phyloP scores from a whole-genome alignment of 306 rosid genomes.

The Canavalia ensiformis region DNA sequence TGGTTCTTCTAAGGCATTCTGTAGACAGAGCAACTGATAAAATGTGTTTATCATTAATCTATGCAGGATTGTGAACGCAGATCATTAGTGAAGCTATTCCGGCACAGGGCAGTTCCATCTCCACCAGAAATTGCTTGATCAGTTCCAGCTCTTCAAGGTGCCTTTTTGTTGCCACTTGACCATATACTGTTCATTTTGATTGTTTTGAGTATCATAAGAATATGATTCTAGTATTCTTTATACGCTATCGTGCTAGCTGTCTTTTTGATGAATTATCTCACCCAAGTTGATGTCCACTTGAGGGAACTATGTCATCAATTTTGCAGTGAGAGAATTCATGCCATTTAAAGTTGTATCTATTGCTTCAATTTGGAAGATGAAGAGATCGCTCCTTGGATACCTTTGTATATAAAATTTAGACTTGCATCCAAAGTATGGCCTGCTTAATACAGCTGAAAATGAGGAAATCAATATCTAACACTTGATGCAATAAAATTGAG shows the following conservation, averaged over 20 bases:
- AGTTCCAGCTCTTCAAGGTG: slow-evolving; percentile 41
- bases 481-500: slow-evolving; percentile 11
- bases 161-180: slow-evolving; percentile 29
- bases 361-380: slow-evolving; percentile 8
- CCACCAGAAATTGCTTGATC: slow-evolving; percentile 56
- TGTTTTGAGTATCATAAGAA: slow-evolving; percentile 15
- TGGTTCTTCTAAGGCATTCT: slow-evolving; percentile 16
- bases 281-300: background rate
- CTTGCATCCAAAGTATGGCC: background rate
- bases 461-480: background rate
- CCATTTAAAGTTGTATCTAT: slow-evolving; percentile 27
- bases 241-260: background rate
- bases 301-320: slow-evolving; percentile 36
- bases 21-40: slow-evolving; percentile 3
- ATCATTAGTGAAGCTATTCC: slow-evolving; percentile 83
- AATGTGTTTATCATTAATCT: slow-evolving; percentile 17
- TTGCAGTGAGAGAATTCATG: slow-evolving; percentile 12
- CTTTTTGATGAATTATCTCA: slow-evolving; percentile 37
- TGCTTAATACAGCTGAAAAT: slow-evolving; percentile 11
- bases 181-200: slow-evolving; percentile 23
- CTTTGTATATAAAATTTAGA: background rate
- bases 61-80: slow-evolving; percentile 96
- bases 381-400: background rate
- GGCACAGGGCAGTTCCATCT: slow-evolving; percentile 69
- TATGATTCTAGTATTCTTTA: slow-evolving; percentile 36